Evolutionary conservation across 192 early-diverging fungal species (phyloP).

Genomic region (Entophlyctis luteolus): DNA sequence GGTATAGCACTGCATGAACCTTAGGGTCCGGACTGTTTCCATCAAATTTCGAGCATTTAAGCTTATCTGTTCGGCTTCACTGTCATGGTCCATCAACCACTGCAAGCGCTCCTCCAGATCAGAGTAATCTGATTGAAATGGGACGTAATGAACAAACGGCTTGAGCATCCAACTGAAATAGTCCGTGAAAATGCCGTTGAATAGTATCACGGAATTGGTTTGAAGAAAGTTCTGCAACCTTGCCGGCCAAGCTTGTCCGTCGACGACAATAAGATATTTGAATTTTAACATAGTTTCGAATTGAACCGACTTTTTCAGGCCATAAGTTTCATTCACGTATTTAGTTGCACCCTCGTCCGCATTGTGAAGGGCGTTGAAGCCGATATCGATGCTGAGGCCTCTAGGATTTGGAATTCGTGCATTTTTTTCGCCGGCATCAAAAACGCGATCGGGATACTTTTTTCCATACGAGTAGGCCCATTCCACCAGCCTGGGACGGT

Average conservation of each 20-base stretch:
- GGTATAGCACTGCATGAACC: not conserved
- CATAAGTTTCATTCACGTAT: not conserved
- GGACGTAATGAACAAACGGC: slow-evolving; percentile 18
- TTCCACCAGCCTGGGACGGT: not conserved
- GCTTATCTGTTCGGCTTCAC: not conserved
- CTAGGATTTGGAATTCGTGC: not conserved
- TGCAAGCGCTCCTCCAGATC: slow-evolving; percentile 11
- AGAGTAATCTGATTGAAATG: slow-evolving; percentile 4
- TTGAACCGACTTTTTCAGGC: not conserved
- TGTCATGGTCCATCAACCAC: slow-evolving; percentile 14
- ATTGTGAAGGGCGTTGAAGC: not conserved
- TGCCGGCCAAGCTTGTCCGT: not conserved
- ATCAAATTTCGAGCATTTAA: slow-evolving; percentile 2
- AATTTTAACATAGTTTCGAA: not conserved
- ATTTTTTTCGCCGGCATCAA: not conserved
- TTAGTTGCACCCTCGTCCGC: not conserved
- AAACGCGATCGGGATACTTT: not conserved
- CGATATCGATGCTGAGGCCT: not conserved
- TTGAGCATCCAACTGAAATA: slow-evolving; percentile 9
- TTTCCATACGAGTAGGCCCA: not conserved
- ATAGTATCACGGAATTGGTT: slow-evolving; percentile 9
- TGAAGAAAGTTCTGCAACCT: slow-evolving; percentile 1
- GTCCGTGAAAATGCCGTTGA: slow-evolving; percentile 11
- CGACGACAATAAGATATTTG: not conserved
- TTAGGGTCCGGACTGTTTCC: not conserved